Percentiles rank a stretch among this genome's conserved stretches.
phyloP scores from a whole-genome alignment of 306 rosid species.

The Trifolium dubium region DNA sequence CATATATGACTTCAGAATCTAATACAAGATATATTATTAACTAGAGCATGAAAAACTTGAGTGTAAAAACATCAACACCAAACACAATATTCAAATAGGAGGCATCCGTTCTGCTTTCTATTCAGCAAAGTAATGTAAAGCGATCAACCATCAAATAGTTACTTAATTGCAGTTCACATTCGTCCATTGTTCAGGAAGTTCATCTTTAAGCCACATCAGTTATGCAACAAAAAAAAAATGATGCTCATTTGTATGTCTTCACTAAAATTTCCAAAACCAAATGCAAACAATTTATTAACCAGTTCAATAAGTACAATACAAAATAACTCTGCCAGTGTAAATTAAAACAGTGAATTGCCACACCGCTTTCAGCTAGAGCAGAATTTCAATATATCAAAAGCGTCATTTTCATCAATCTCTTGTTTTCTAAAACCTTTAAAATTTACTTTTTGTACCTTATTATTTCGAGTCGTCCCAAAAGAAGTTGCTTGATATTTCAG shows the following conservation, averaged over 20 bases:
- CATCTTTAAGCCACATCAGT: slow-evolving; percentile 13
- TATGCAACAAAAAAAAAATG: background rate
- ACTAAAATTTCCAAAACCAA: background rate
- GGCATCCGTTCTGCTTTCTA: background rate
- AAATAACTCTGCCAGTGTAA: background rate
- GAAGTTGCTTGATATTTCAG: slow-evolving; percentile 93
- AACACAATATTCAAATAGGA: slow-evolving; percentile 19
- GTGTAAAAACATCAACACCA: slow-evolving; percentile 1
- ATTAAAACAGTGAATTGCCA: background rate
- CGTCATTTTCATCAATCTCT: slow-evolving; percentile 10
- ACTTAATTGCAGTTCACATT: slow-evolving; percentile 1
- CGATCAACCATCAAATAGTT: slow-evolving; percentile 8
- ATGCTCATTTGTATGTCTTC: background rate
- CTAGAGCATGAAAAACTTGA: slow-evolving; percentile 6
- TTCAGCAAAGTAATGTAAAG: slow-evolving; percentile 1
- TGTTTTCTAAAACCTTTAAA: slow-evolving; percentile 12
- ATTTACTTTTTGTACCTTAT: slow-evolving; percentile 63
- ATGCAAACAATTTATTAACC: background rate
- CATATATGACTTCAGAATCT: slow-evolving; percentile 1
- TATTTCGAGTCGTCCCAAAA: slow-evolving; percentile 88
- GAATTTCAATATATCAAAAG: slow-evolving; percentile 28
- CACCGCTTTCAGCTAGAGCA: background rate
- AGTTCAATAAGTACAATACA: background rate
- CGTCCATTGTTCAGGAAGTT: slow-evolving; percentile 13
- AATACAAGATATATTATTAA: slow-evolving; percentile 26